Evolutionary conservation across 2,329 filamentous ascomycete species (phyloP), one percentile per base, ranked within the genome.

Genomic region (Fusarium euwallaceae): DNA sequence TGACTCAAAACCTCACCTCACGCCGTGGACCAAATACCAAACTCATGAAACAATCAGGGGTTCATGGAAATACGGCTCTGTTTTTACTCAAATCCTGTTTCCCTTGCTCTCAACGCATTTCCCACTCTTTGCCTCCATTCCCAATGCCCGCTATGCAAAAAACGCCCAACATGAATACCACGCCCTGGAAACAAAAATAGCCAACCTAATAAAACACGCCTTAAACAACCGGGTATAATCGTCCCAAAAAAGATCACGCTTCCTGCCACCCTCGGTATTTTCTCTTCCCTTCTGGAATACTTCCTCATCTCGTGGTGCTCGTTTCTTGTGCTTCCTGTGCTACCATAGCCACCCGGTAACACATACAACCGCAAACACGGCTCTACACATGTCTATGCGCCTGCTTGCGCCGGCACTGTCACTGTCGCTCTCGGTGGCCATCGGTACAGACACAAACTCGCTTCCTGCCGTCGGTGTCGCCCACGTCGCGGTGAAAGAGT

Each of bases 401-500:
- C 65, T 11, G 27, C 20, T 51, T 7, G 12, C 56, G 6, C 73
- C 66, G 17, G 61, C 39, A n/a, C 24, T 66, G 29, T 76, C 64
- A n/a, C 29, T 66, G 17, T 76, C 64, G 10, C 48, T 60, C 17
- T 65, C 66, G 4, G 77, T 76, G 14, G 73, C 66, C 36, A 72
- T 29, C 3, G 77, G 75, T 24, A 76, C 53, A 4, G 69, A 69
- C 22, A 74, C 67, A 6, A 71, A 68, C 10, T 62, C 74, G 12
- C 70, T 70, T 1, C 32, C 66, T 4, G 70, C 71, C 7, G 68
- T 68, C 4, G 77, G 77, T 7, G 77, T 76, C 14, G 48, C 59
- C 39, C 61, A 71, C 5, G 76, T 77, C 12, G 70, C 78, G 10
- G 76, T 79, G 4, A 79, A 70, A 16, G 74, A 62, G 36, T 82